Evolutionary conservation across 192 early-diverging fungal species (phyloP).

Genomic region (Phlyctochytrium bullatum): DNA sequence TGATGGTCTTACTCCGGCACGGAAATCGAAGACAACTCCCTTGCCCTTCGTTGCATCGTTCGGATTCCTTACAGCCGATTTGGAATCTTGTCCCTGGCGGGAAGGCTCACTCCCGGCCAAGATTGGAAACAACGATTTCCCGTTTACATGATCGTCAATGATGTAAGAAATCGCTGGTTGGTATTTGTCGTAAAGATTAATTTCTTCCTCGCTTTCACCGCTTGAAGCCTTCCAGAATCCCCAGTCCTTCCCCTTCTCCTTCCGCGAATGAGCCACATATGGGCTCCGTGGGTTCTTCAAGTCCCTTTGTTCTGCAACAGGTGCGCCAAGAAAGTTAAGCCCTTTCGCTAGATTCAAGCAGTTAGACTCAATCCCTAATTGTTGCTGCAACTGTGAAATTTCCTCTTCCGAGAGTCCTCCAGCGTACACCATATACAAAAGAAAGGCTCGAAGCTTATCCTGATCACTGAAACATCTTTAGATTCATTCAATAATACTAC

Average conservation of each 20-base stretch:
- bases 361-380: neutral
- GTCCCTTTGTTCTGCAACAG: neutral
- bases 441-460: slow-evolving; percentile 15
- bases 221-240: neutral
- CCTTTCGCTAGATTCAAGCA: neutral
- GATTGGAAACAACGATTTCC: neutral
- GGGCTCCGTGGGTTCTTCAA: neutral
- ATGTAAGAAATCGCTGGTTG: slow-evolving; percentile 10
- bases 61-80: neutral
- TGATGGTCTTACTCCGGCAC: neutral
- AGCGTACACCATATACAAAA: slow-evolving; percentile 6
- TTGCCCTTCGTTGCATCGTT: slow-evolving; percentile 1
- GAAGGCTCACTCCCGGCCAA: neutral
- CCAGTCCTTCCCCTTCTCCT: slow-evolving; percentile 2
- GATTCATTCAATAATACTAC: too few relatives aligned
- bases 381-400: too few relatives aligned
- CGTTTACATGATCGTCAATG: slow-evolving; percentile 11
- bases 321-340: slow-evolving; percentile 13
- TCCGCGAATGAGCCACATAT: neutral
- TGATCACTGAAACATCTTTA: neutral
- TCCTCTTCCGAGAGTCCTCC: too few relatives aligned
- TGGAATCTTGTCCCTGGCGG: neutral
- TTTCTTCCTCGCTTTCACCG: neutral
- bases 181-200: slow-evolving; percentile 6
- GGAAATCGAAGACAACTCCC: slow-evolving; percentile 18